Percentiles rank a stretch among this genome's conserved stretches.
phyloP scores from a whole-genome alignment of 2,329 filamentous ascomycete species.

The Epichloe baconii region DNA sequence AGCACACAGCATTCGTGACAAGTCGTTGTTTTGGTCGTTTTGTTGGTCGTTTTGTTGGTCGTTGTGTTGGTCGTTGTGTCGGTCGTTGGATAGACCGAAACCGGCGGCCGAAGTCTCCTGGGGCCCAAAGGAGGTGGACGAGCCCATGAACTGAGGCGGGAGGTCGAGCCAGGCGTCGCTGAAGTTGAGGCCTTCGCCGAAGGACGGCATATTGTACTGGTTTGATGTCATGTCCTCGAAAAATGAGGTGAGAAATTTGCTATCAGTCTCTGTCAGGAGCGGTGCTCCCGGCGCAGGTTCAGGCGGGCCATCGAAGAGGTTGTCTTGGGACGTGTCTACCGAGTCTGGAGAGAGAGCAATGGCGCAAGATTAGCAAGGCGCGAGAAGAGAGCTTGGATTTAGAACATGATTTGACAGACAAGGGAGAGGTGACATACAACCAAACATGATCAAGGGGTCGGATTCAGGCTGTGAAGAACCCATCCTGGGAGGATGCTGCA shows the following conservation, averaged over 20 bases:
- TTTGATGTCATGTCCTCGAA: conserved; percentile 41
- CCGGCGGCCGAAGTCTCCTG: conserved; percentile 19
- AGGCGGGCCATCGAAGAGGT: conserved; percentile 37
- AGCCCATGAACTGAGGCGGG: conserved; percentile 53
- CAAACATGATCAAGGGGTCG: conserved; percentile 48
- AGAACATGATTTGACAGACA: not conserved
- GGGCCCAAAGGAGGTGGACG: conserved; percentile 49
- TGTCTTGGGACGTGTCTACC: conserved; percentile 30
- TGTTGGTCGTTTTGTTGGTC: too few relatives aligned
- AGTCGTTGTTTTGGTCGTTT: conserved; percentile 7
- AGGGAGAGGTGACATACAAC: conserved; percentile 39
- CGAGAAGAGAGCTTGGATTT: not conserved
- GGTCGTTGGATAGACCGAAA: conserved; percentile 9
- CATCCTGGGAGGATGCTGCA: conserved; percentile 42
- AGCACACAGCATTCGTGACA: conserved; percentile 7
- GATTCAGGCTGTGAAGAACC: conserved; percentile 41
- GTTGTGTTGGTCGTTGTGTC: conserved; percentile 2
- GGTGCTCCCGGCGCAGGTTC: conserved; percentile 51
- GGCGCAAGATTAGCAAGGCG: conserved; percentile 3
- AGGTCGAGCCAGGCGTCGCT: conserved; percentile 43
- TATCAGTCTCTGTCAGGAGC: conserved; percentile 50
- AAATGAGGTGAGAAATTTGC: conserved; percentile 43
- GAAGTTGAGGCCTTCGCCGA: conserved; percentile 37
- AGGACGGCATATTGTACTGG: conserved; percentile 34
- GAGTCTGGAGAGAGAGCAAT: conserved; percentile 23